Conservation (phyloP, 768 basidiomycete genomes). For the Leucosporidium scottii region DNA sequence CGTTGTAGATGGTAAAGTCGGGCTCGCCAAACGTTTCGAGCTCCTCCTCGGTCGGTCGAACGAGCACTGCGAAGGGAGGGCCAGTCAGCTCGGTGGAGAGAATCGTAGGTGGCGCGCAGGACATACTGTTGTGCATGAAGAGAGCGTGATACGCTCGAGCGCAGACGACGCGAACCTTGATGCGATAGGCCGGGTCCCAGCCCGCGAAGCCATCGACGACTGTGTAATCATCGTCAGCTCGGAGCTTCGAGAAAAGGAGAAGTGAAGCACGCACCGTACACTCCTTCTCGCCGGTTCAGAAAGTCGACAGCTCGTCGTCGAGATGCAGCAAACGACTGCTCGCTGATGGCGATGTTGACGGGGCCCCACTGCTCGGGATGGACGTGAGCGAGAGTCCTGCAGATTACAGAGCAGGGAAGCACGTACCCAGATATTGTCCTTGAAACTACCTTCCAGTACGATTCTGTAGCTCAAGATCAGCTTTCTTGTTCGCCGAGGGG, state of each 20-base stretch:
- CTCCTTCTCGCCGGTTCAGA: slow-evolving; percentile 93
- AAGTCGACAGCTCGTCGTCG: slow-evolving; percentile 80
- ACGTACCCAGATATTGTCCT: slow-evolving; percentile 81
- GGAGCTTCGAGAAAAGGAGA: neutral
- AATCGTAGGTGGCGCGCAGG: neutral
- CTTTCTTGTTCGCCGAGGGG: too few species aligned
- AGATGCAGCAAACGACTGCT: slow-evolving; percentile 71
- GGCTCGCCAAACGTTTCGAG: slow-evolving; percentile 91
- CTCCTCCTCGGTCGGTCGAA: slow-evolving; percentile 92
- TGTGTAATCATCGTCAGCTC: neutral
- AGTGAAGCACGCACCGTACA: slow-evolving; percentile 42
- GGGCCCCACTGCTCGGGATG: slow-evolving; percentile 67
- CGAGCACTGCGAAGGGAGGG: slow-evolving; percentile 61
- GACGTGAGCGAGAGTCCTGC: slow-evolving; percentile 74
- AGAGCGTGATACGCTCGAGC: slow-evolving; percentile 96
- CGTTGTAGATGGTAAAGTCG: slow-evolving; percentile 98
- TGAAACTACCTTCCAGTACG: slow-evolving; percentile 91
- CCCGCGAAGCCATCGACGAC: too few species aligned
- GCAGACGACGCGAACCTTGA: slow-evolving; percentile 98
- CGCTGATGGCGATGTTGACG: slow-evolving; percentile 82
- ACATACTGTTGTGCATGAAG: slow-evolving; percentile 45
- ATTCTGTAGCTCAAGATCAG: slow-evolving; percentile 49
- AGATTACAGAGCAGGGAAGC: neutral
- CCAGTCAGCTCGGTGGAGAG: neutral
- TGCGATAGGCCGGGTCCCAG: slow-evolving; percentile 98